Percentiles rank a stretch among this genome's conserved stretches.
Evolutionary conservation across 805 yeast genomes (phyloP).

Genomic region (Wickerhamiella brachini): DNA sequence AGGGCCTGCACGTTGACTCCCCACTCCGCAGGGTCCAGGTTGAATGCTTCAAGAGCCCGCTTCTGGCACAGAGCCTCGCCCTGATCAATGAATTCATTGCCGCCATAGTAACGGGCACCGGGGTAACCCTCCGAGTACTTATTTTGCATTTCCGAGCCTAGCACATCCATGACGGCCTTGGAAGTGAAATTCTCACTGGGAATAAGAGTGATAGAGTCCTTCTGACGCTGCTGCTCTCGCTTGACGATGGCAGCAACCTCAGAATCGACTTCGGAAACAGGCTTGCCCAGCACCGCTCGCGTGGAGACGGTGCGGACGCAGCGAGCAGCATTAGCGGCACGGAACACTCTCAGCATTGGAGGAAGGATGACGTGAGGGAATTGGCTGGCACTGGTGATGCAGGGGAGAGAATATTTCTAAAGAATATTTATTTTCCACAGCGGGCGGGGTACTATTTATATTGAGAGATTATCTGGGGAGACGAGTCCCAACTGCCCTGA

Average conservation of each 20-base stretch:
- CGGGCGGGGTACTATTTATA: neutral
- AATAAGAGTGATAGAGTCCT: slow-evolving; percentile 82
- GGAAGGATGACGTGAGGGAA: neutral
- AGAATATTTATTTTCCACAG: neutral
- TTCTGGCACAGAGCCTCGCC: slow-evolving; percentile 86
- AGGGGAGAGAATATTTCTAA: neutral
- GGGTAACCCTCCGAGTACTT: slow-evolving; percentile 99
- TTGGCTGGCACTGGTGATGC: neutral
- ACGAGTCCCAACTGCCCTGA: neutral
- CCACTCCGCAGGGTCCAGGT: slow-evolving; percentile 71
- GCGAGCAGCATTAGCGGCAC: neutral
- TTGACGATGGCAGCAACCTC: slow-evolving; percentile 29
- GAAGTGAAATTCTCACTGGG: slow-evolving; percentile 97
- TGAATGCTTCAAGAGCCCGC: slow-evolving; percentile 86
- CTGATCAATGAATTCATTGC: slow-evolving; percentile 92
- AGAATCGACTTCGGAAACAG: slow-evolving; percentile 23
- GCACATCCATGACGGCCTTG: slow-evolving; percentile 86
- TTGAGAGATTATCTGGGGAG: neutral
- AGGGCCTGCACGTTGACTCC: slow-evolving; percentile 96
- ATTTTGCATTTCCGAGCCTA: slow-evolving; percentile 96
- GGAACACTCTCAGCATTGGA: neutral
- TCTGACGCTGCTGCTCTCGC: slow-evolving; percentile 83
- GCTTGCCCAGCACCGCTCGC: slow-evolving; percentile 7
- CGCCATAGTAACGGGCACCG: slow-evolving; percentile 98
- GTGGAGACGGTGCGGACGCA: slow-evolving; percentile 2